These are phyloP conservation scores for Geum urbanum DNA, from an alignment of 306 rosid genomes.

Conservation along the genomic window DNA sequence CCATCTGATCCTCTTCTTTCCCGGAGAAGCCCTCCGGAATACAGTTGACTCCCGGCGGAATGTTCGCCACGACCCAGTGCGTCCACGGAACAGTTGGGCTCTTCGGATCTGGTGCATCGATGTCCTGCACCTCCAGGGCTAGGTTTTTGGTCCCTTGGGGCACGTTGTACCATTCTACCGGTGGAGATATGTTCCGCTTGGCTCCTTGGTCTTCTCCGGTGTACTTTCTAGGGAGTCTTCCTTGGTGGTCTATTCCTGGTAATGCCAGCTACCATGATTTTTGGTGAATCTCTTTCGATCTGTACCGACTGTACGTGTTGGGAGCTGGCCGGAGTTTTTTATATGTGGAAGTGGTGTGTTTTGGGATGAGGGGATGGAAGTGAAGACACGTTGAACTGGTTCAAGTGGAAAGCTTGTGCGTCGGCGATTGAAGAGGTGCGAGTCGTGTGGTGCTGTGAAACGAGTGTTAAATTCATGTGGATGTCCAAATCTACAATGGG, in stretches of 20 bases:
- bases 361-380: background rate
- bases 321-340: background rate
- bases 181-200: slow-evolving; percentile 67
- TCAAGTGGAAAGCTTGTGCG: background rate
- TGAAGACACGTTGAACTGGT: background rate
- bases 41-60: slow-evolving; percentile 48
- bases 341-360: background rate
- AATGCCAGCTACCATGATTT: slow-evolving; percentile 44
- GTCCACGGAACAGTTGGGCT: slow-evolving; percentile 70
- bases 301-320: background rate
- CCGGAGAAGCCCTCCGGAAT: slow-evolving; percentile 77
- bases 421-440: background rate
- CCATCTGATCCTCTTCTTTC: slow-evolving; percentile 41
- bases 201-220: slow-evolving; percentile 80
- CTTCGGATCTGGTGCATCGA: slow-evolving; percentile 60
- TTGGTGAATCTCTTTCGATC: background rate
- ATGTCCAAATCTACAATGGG: background rate
- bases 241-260: slow-evolving; percentile 49
- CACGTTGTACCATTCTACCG: slow-evolving; percentile 79
- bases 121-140: slow-evolving; percentile 69
- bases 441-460: background rate
- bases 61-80: slow-evolving; percentile 66
- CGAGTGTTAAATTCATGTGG: background rate
- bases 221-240: slow-evolving; percentile 56
- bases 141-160: slow-evolving; percentile 60